Evolutionary conservation across 2,329 filamentous ascomycete species (phyloP).

Genomic region (Fusarium sp.): DNA sequence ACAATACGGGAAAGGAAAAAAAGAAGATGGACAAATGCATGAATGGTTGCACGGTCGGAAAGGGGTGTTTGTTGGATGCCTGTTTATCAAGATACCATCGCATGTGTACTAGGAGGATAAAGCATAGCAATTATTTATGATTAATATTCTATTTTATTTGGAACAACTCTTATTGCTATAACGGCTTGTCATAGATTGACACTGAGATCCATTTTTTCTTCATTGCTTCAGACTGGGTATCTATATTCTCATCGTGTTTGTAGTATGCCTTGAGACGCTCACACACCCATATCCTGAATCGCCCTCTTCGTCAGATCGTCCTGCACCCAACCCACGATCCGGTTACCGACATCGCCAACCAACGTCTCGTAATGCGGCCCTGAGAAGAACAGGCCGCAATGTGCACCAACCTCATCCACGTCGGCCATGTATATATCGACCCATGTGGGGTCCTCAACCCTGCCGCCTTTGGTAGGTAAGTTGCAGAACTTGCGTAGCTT

Average conservation of each 20-base stretch:
- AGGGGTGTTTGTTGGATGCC: slow-evolving; percentile 36
- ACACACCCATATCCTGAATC: slow-evolving; percentile 46
- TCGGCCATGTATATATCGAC: slow-evolving; percentile 82
- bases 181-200: neutral
- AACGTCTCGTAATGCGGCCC: slow-evolving; percentile 79
- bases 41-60: slow-evolving; percentile 18
- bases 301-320: slow-evolving; percentile 66
- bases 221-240: slow-evolving; percentile 12
- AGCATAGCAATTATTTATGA: slow-evolving; percentile 38
- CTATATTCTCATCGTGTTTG: neutral
- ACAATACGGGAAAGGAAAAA: slow-evolving; percentile 21
- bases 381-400: slow-evolving; percentile 83
- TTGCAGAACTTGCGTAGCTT: slow-evolving; percentile 84
- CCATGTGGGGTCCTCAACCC: slow-evolving; percentile 77
- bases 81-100: slow-evolving; percentile 46
- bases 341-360: slow-evolving; percentile 78
- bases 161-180: neutral
- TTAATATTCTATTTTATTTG: slow-evolving; percentile 5
- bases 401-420: slow-evolving; percentile 86
- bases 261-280: neutral
- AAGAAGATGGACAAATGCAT: slow-evolving; percentile 19
- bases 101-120: slow-evolving; percentile 27
- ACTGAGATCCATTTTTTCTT: neutral
- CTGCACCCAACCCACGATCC: slow-evolving; percentile 76
- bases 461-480: slow-evolving; percentile 68